A percentile compares a stretch with the other conserved stretches of the same genome.
These are phyloP conservation scores for Venturia carpophila DNA, from an alignment of 2,329 filamentous ascomycete species.

Conservation along the genomic window DNA sequence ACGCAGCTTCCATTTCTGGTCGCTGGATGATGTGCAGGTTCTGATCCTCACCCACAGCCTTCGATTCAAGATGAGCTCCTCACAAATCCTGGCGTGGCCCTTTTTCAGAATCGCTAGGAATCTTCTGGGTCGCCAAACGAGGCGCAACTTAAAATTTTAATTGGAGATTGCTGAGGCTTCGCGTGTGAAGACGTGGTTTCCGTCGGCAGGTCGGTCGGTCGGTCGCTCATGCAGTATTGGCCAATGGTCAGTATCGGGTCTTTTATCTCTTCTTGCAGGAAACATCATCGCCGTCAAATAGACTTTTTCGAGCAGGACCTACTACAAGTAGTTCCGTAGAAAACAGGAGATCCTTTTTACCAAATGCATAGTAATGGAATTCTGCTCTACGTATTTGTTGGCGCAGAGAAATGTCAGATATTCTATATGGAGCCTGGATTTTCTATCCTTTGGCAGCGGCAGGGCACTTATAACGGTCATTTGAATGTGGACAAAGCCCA, in stretches of 20 bases:
- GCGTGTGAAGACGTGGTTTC: neutral
- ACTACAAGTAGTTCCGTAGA: neutral
- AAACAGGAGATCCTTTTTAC: neutral
- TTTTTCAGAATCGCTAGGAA: neutral
- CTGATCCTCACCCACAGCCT: no score
- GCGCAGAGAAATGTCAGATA: conserved; percentile 20
- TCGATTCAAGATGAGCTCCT: neutral
- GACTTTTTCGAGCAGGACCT: neutral
- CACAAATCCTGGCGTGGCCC: neutral
- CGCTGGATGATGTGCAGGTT: no score
- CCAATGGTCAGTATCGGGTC: neutral
- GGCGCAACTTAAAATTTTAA: neutral
- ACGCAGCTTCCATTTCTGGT: no score
- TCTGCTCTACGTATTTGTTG: conserved; percentile 29
- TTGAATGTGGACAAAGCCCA: conserved; percentile 41
- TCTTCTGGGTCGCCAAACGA: neutral
- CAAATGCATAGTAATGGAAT: conserved; percentile 33
- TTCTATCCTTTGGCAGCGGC: neutral
- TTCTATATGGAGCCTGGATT: conserved; percentile 4
- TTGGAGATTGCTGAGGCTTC: neutral
- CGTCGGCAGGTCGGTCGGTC: neutral
- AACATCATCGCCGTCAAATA: neutral
- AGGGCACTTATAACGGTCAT: conserved; percentile 22
- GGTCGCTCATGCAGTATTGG: neutral
- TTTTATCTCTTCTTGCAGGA: neutral